Evolutionary conservation across 108 stramenopile genomes (phyloP).

Genomic region (Schizochytrium sp.): DNA sequence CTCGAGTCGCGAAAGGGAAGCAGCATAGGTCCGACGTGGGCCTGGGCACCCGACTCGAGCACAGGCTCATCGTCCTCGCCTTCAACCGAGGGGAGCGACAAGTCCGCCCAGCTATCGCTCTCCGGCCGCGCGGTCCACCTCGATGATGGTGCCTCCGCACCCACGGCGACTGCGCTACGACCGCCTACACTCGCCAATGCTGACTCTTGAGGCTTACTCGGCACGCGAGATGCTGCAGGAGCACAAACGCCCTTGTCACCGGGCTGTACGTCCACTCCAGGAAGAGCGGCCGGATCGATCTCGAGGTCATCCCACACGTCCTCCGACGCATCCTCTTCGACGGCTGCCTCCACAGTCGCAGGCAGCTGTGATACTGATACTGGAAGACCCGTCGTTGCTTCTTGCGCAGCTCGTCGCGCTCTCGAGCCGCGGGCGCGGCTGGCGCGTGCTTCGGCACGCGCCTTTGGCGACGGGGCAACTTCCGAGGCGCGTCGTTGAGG

Average conservation of each 20-base stretch:
- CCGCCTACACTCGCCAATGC: neutral
- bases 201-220: neutral
- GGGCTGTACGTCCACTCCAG: neutral
- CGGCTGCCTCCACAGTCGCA: neutral
- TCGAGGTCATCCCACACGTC: neutral
- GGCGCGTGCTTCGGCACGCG: neutral
- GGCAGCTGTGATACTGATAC: neutral
- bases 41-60: neutral
- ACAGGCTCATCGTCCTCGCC: neutral
- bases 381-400: neutral
- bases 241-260: neutral
- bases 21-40: neutral
- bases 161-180: too few relatives aligned
- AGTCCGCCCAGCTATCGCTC: neutral
- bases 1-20: conserved; percentile 10
- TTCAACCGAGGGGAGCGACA: neutral
- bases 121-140: neutral
- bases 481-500: neutral
- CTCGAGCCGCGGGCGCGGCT: neutral
- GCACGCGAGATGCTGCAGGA: neutral
- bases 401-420: neutral
- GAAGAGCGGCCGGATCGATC: neutral
- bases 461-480: neutral
- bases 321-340: neutral
- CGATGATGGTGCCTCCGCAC: neutral